Evolutionary conservation across 495 filamentous ascomycete species (phyloP).

Genomic region (Lindgomyces ingoldianus): DNA sequence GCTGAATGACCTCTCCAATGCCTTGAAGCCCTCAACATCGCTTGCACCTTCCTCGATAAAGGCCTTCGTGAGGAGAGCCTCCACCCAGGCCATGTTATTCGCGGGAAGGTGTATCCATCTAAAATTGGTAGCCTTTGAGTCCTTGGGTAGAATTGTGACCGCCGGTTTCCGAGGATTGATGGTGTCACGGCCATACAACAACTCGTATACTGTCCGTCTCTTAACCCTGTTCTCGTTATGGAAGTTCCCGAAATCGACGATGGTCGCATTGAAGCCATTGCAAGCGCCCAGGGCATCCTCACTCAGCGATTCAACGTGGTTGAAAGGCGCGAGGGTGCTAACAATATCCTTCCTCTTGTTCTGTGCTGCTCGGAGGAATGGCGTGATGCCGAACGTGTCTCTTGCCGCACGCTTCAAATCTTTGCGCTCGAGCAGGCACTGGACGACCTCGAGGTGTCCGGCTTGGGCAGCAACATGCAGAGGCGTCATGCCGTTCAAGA

Average conservation of each 20-base stretch:
- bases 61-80: conserved; percentile 64
- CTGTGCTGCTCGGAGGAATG: conserved; percentile 64
- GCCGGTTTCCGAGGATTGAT: conserved; percentile 57
- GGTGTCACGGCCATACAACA: conserved; percentile 62
- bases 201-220: conserved; percentile 43
- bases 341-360: conserved; percentile 61
- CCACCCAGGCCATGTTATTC: conserved; percentile 62
- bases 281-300: conserved; percentile 58
- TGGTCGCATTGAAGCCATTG: conserved; percentile 64
- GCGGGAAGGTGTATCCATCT: conserved; percentile 72
- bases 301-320: conserved; percentile 61
- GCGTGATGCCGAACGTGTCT: conserved; percentile 55
- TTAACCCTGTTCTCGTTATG: conserved; percentile 61
- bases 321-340: conserved; percentile 59
- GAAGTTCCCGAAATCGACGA: conserved; percentile 70
- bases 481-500: conserved; percentile 38
- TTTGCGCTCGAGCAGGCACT: conserved; percentile 35
- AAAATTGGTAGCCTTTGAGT: conserved; percentile 57
- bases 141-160: conserved; percentile 56
- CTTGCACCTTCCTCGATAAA: conserved; percentile 67
- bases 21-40: conserved; percentile 69
- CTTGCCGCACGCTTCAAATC: conserved; percentile 49
- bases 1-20: conserved; percentile 63
- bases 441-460: conserved; percentile 36
- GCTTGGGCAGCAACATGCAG: conserved; percentile 38